Conservation (phyloP, 805 yeast species). For the Candida wancherniae region DNA sequence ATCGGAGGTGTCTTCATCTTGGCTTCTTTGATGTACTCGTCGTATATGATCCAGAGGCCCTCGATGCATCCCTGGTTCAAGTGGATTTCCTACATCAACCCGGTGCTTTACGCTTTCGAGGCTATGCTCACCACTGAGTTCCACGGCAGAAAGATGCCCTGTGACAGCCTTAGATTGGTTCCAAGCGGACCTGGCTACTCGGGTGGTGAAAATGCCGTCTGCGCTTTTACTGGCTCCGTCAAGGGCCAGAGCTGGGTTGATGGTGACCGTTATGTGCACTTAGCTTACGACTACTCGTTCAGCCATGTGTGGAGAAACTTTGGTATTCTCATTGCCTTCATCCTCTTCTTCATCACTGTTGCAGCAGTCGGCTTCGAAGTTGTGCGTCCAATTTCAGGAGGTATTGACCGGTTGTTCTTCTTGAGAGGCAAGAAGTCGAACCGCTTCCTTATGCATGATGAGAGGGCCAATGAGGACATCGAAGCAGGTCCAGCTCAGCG, state of each 20-base stretch:
- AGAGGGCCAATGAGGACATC: conserved; percentile 10
- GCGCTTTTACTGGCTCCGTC: conserved; percentile 14
- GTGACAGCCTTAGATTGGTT: conserved; percentile 18
- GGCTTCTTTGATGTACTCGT: conserved; percentile 27
- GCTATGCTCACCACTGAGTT: conserved; percentile 27
- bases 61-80: conserved; percentile 34
- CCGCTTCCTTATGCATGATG: conserved; percentile 13
- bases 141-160: conserved; percentile 27
- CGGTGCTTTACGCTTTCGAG: conserved; percentile 27
- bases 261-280: conserved; percentile 32
- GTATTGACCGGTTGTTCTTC: conserved; percentile 29
- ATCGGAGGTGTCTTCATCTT: conserved; percentile 45
- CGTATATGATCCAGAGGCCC: conserved; percentile 28
- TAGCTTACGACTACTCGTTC: conserved; percentile 31
- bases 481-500: conserved; percentile 13
- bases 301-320: conserved; percentile 45
- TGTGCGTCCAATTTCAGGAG: conserved; percentile 28
- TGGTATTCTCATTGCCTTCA: conserved; percentile 40
- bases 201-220: conserved; percentile 10
- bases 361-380: conserved; percentile 25
- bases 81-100: conserved; percentile 37
- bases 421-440: conserved; percentile 23
- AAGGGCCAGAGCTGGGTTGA: conserved; percentile 15
- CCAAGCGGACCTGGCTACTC: conserved; percentile 25
- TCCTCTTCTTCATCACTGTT: conserved; percentile 13